These are phyloP conservation scores for Dryas drummondii DNA, from an alignment of 306 rosid species.

Conservation along the genomic window DNA sequence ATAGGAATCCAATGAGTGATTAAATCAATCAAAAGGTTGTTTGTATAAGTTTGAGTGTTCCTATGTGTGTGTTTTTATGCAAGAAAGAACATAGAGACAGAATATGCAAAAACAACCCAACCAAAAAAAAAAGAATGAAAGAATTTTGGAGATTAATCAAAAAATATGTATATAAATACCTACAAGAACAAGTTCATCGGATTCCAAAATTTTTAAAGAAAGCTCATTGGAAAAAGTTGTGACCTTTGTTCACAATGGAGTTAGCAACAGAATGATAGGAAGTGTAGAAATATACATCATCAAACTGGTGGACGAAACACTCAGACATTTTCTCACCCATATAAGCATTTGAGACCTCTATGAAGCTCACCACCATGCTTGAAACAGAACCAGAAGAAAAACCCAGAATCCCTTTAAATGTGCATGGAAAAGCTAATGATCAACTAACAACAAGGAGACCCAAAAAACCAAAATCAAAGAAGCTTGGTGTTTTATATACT, in stretches of 20 bases:
- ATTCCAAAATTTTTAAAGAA: constrained; percentile 73
- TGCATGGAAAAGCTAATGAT: constrained; percentile 26
- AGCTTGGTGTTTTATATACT: constrained; percentile 37
- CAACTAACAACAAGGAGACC: constrained; percentile 32
- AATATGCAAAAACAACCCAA: constrained; percentile 39
- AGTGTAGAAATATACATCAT: constrained; percentile 63
- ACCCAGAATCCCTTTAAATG: constrained; percentile 36
- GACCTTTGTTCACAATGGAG: constrained; percentile 34
- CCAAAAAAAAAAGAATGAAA: constrained; percentile 58
- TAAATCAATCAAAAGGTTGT: constrained; percentile 33
- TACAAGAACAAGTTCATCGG: constrained; percentile 87
- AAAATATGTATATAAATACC: constrained; percentile 26
- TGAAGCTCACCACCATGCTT: constrained; percentile 45
- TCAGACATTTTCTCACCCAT: constrained; percentile 54
- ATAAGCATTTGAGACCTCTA: constrained; percentile 55
- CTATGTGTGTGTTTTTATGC: constrained; percentile 45
- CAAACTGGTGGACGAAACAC: constrained; percentile 45
- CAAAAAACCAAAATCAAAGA: constrained; percentile 47
- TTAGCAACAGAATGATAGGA: constrained; percentile 28
- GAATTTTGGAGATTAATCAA: constrained; percentile 45
- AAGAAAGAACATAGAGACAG: constrained; percentile 34
- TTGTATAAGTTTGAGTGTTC: constrained; percentile 52
- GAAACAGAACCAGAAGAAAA: constrained; percentile 32
- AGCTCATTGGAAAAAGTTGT: constrained; percentile 47
- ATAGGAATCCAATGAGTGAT: constrained; percentile 92